phyloP scores from a whole-genome alignment of 805 yeast genomes.

The Yarrowia sp. region DNA sequence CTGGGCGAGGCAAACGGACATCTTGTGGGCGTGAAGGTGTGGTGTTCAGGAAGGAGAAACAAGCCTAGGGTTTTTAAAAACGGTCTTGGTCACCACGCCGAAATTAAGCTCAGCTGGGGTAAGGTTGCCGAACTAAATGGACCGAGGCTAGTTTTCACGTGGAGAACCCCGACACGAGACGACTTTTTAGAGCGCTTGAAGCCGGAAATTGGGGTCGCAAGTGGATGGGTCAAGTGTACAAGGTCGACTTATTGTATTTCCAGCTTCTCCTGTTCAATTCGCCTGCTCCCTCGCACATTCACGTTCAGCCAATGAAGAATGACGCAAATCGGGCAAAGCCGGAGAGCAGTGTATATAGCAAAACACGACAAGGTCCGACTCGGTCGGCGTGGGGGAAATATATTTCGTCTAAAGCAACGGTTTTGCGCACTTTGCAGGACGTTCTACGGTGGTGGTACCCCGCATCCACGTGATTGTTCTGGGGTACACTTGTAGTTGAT shows the following conservation, averaged over 20 bases:
- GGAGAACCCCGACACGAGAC: background rate
- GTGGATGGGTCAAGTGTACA: too few species aligned
- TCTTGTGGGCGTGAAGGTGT: background rate
- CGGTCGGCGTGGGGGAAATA: background rate
- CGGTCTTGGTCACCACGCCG: background rate
- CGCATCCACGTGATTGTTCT: too few species aligned
- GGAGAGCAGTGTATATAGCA: slow-evolving; percentile 5
- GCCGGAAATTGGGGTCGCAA: too few species aligned
- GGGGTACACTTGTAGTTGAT: too few species aligned
- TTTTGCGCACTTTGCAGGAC: background rate
- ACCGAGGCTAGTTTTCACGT: slow-evolving; percentile 38
- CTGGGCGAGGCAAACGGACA: slow-evolving; percentile 53
- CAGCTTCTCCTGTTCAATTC: too few species aligned
- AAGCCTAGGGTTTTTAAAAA: slow-evolving; percentile 16
- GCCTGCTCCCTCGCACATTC: background rate
- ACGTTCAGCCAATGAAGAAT: slow-evolving; percentile 25
- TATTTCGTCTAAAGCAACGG: background rate
- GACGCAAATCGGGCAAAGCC: slow-evolving; percentile 35
- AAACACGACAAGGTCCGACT: slow-evolving; percentile 18
- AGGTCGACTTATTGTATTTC: background rate
- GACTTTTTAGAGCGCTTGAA: too few species aligned
- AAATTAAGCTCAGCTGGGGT: slow-evolving; percentile 37
- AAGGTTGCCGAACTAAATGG: slow-evolving; percentile 36
- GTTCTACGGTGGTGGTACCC: too few species aligned
- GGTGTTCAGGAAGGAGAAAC: too few species aligned